Evolutionary conservation across 805 yeast genomes (phyloP), one percentile per base, ranked within the genome.

Genomic region (Candida orba): DNA sequence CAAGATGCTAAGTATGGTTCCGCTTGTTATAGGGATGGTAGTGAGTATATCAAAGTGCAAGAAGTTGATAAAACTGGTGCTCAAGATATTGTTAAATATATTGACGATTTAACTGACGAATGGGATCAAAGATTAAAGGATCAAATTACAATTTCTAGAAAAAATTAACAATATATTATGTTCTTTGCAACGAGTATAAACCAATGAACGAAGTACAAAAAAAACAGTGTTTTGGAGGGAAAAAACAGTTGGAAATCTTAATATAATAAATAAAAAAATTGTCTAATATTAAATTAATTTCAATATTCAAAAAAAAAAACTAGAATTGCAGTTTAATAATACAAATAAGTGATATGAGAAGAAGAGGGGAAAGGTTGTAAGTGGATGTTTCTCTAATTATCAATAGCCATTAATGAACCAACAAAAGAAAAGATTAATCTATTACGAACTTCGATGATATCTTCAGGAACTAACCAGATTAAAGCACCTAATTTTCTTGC

Each of bases 381-480:
- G 5, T 9, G 15, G 6, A 4, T 15, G 7, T 14, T n/a, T 10
- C 34, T 17, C 24, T 27, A 40, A 33, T 50, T 56, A 25, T 67
- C 65, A 37, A 85, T 65, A 9, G 90, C 71, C 99, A 93, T 93
- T 65, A 93, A 77, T 40, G 96, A 87, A 42, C 97, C 99, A 49
- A 93, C 87, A 63, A 93, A 93, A 1, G 98, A 89, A 63, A 89
- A 76, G 45, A 93, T 85, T 69, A 93, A 80, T 65, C 98, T 80
- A 37, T 95, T 76, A 67, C 98, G 84, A 36, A 93, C 97, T 69
- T 91, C 98, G 57, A 82, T 85, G 58, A 93, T 93, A 69, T 93
- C 99, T 66, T 93, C 99, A n/a, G 99, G 99, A n/a, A 93, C 96
- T 54, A 93, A 75, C 97, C 97, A 93, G 59, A 93, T 93, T 62